Base-by-base conservation (phyloP, 805 yeast genomes). In the Zygosaccharomyces pseudorouxii region DNA sequence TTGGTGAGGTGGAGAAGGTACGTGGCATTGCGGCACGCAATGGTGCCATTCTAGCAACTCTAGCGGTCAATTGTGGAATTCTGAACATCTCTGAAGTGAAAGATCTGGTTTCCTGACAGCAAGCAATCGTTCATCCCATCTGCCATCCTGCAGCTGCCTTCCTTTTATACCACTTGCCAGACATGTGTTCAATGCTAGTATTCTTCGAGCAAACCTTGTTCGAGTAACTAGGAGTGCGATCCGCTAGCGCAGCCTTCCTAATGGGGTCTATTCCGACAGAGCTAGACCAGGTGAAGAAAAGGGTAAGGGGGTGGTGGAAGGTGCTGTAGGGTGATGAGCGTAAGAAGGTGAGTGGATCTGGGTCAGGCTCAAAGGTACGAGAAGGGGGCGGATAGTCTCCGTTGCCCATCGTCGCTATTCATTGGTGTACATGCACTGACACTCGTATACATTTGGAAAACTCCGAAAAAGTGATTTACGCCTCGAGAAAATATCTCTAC, bases 21-120 rank as follows among this genome's bases (percentile, higher is more conserved):
- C 37, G 37, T 33, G 37, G 37, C 37, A 33, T 33, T 16, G 37
- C 10, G 37, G 37, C 37, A 33, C 37, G 37, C 37, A 33, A 33
- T 9, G 37, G 20, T 33, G 37, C 37, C 18, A 33, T 14, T 33
- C 37, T 33, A 8, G 37, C 5, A 10, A 33, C 19, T 14, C 37
- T 33, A 16, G 37, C 19, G 20, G 37, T 14, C 12, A 33, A 33
- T 14, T 33, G 37, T 7, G 37, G 37, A 7, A 33, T 10, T 33
- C 37, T 33, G 16, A 33, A 33, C 37, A 30, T 30, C n/a, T 16
- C 4, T 6, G 4, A 12, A 30, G 14, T 30, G 9, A 5, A 16
- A 4, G 20, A 8, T 33, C 12, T 33, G 16, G 3, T 16, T 16
- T 33, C 3, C 37, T 16, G 37, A 4, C n/a, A 12, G 5, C 6